phyloP scores from a whole-genome alignment of 73 alveolate genomes.

The Blepharisma stoltei region DNA sequence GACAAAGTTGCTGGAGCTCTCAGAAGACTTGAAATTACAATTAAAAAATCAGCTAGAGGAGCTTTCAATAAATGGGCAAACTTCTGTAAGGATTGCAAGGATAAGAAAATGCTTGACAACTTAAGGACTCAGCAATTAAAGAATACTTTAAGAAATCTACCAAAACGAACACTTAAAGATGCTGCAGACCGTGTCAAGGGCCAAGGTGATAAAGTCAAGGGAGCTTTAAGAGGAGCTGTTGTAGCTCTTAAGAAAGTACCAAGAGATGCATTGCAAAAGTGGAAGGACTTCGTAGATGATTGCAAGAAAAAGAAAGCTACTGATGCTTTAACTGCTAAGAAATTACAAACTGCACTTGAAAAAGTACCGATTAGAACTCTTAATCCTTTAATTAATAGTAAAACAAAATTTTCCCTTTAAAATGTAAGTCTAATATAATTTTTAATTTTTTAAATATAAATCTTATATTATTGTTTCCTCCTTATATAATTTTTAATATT shows the following conservation, averaged over 20 bases:
- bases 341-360: neutral
- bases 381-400: no score
- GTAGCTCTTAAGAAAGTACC: neutral
- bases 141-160: neutral
- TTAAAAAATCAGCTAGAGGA: neutral
- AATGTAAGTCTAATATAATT: no score
- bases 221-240: neutral
- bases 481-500: no score
- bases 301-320: neutral
- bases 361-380: neutral
- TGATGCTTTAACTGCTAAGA: neutral
- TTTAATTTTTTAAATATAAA: no score
- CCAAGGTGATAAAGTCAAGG: conserved; percentile 1
- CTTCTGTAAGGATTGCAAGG: neutral
- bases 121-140: neutral
- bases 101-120: neutral
- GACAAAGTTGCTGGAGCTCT: neutral
- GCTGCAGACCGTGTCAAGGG: neutral
- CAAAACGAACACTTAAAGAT: neutral
- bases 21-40: neutral
- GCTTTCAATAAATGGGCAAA: conserved; percentile 1
- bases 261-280: neutral
- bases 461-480: no score
- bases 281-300: neutral
- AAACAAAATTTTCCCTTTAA: no score